Evolutionary conservation across 2,329 filamentous ascomycete genomes (phyloP), one percentile per base, ranked within the genome.

Genomic region (Aspergillus calidoustus): DNA sequence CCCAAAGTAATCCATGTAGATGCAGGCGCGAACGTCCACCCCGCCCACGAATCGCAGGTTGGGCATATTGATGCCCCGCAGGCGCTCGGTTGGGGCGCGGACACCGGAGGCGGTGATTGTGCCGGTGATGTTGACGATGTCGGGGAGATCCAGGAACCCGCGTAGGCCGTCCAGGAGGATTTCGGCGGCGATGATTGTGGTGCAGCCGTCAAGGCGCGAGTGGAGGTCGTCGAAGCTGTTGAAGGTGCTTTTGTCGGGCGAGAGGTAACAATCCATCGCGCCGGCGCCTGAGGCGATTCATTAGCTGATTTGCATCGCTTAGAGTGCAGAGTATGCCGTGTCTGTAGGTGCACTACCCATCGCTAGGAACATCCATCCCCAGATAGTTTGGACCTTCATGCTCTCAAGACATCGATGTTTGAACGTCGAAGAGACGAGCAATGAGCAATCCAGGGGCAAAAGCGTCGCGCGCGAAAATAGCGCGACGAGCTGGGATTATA

Each of bases 101-200:
- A 19, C 28, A 9, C n/a, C 13, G 6, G 30, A 31, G 48, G 31
- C 49, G 28, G 7, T 38, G 28, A 52, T 38, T 15, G 30, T 30
- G 11, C 49, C 49, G 13, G 49, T 52, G 49, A 52, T 52, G 49
- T 52, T 34, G 49, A 11, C 11, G 7, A 52, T 28, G 17, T 19
- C 15, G 15, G 49, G 49, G 15, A 52, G 49, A 52, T 19, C 17
- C 3, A 52, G 11, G n/a, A 3, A 4, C 13, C 34, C 49, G 13
- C 34, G 19, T 9, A 52, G 4, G 5, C 25, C 11, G 7, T 28
- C 31, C 9, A 52, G 6, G 28, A 52, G 11, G 28, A 19, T 52
- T 30, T 52, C 49, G 28, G 25, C 49, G 17, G 49, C 49, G n/a
- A 52, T 19, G 30, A 52, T 52, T 7, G 49, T 52, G 49, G 49